Conservation (phyloP, 768 basidiomycete genomes). For the Termitomyces sp. region DNA sequence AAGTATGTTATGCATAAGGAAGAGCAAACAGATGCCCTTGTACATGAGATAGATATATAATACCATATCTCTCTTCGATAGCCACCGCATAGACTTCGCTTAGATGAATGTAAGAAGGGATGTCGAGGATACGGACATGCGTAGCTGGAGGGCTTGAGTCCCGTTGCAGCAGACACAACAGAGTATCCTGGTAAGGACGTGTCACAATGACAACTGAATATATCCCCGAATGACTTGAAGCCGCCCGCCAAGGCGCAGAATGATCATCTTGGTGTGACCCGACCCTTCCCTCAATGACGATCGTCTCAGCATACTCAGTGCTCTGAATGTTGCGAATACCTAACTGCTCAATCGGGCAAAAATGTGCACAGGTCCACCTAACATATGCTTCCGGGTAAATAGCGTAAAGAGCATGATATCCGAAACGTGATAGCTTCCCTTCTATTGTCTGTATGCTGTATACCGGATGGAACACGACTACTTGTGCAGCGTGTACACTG, state of each 20-base stretch:
- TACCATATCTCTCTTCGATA: conserved; percentile 11
- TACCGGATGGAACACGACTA: background rate
- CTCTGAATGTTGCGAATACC: too few relatives aligned
- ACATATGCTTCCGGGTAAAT: background rate
- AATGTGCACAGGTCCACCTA: background rate
- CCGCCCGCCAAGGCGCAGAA: background rate
- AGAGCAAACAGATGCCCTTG: conserved; percentile 8
- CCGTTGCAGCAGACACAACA: conserved; percentile 3
- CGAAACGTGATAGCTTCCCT: background rate
- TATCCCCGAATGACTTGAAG: conserved; percentile 4
- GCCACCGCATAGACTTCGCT: conserved; percentile 3
- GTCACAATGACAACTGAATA: conserved; percentile 1
- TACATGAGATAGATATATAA: conserved; percentile 11
- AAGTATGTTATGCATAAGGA: conserved; percentile 7
- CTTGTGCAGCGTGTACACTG: background rate
- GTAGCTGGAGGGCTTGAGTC: background rate
- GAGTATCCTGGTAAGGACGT: background rate
- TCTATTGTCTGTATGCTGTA: background rate
- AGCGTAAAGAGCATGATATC: background rate
- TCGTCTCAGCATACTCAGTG: background rate
- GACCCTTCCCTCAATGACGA: background rate
- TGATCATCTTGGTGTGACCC: background rate
- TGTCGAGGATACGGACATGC: conserved; percentile 1
- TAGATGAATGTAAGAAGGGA: conserved; percentile 8
- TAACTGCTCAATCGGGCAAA: background rate